These are phyloP conservation scores for Fusarium marasasianum DNA, from an alignment of 2,329 filamentous ascomycete genomes.

Conservation along the genomic window DNA sequence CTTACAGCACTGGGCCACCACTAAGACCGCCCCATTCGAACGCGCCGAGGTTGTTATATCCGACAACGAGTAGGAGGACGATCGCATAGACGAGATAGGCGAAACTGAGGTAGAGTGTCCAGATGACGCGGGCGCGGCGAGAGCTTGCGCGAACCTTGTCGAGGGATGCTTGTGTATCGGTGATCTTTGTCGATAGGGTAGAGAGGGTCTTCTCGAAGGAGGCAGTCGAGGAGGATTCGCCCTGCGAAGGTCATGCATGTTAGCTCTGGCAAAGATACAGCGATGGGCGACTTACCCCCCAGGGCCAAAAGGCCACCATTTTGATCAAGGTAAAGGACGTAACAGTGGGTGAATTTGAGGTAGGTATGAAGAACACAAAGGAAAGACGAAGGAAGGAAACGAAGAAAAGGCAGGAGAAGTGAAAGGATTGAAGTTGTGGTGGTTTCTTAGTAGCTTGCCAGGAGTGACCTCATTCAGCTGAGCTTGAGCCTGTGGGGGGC, in stretches of 20 bases:
- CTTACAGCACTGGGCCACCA: slow-evolving; percentile 81
- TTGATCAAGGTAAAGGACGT: slow-evolving; percentile 21
- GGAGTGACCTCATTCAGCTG: slow-evolving; percentile 28
- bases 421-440: neutral
- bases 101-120: slow-evolving; percentile 90
- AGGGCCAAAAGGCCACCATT: slow-evolving; percentile 90
- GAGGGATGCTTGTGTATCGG: slow-evolving; percentile 75
- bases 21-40: slow-evolving; percentile 82
- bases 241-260: slow-evolving; percentile 57
- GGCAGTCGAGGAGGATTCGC: slow-evolving; percentile 82
- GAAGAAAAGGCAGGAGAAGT: slow-evolving; percentile 1
- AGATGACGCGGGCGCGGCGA: slow-evolving; percentile 83
- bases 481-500: slow-evolving; percentile 16
- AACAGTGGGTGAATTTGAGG: slow-evolving; percentile 5
- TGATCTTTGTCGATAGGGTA: slow-evolving; percentile 83
- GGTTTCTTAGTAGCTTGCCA: neutral
- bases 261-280: slow-evolving; percentile 1
- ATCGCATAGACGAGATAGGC: slow-evolving; percentile 89
- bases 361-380: slow-evolving; percentile 9
- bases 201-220: slow-evolving; percentile 94
- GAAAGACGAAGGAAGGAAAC: slow-evolving; percentile 5
- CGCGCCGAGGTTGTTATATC: slow-evolving; percentile 79
- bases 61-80: slow-evolving; percentile 84
- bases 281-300: slow-evolving; percentile 66
- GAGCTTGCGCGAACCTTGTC: slow-evolving; percentile 77